phyloP scores from a whole-genome alignment of 805 yeast species.

The Pichia cephalocereana region DNA sequence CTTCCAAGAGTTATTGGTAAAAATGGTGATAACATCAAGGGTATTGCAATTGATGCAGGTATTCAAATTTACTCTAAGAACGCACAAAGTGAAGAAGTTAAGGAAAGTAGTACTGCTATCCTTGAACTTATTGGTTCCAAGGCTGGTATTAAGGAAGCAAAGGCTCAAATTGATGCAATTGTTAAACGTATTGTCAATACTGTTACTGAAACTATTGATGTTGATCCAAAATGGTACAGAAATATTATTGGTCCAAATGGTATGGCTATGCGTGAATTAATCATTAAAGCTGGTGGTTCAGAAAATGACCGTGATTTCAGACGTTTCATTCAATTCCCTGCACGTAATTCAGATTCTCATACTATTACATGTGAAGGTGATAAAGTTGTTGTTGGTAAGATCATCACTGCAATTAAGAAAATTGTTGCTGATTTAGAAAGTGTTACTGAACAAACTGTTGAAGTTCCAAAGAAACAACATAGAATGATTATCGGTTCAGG shows the following conservation, averaged over 20 bases:
- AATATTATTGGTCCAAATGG: slow-evolving; percentile 75
- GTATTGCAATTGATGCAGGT: slow-evolving; percentile 63
- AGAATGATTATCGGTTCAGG: slow-evolving; percentile 72
- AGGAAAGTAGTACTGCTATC: slow-evolving; percentile 46
- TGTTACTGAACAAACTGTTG: slow-evolving; percentile 40
- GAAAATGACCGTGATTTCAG: slow-evolving; percentile 40
- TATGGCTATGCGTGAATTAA: slow-evolving; percentile 60
- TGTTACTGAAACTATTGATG: slow-evolving; percentile 47
- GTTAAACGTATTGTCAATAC: slow-evolving; percentile 58
- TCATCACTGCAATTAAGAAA: slow-evolving; percentile 50
- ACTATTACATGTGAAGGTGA: slow-evolving; percentile 67
- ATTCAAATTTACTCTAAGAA: slow-evolving; percentile 44
- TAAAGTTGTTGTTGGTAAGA: slow-evolving; percentile 58
- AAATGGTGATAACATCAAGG: slow-evolving; percentile 73
- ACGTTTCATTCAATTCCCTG: slow-evolving; percentile 61
- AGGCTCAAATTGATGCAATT: slow-evolving; percentile 49
- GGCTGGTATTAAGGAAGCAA: slow-evolving; percentile 65
- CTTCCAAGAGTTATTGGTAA: slow-evolving; percentile 85
- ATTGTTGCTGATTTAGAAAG: slow-evolving; percentile 60
- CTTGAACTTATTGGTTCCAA: slow-evolving; percentile 73
- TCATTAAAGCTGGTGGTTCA: slow-evolving; percentile 68
- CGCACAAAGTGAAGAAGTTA: slow-evolving; percentile 23
- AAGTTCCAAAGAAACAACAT: slow-evolving; percentile 65
- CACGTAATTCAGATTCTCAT: slow-evolving; percentile 48
- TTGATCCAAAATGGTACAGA: slow-evolving; percentile 68